Base-by-base conservation (phyloP, 257 asterid genomes). In the Solanum appendiculatum region DNA sequence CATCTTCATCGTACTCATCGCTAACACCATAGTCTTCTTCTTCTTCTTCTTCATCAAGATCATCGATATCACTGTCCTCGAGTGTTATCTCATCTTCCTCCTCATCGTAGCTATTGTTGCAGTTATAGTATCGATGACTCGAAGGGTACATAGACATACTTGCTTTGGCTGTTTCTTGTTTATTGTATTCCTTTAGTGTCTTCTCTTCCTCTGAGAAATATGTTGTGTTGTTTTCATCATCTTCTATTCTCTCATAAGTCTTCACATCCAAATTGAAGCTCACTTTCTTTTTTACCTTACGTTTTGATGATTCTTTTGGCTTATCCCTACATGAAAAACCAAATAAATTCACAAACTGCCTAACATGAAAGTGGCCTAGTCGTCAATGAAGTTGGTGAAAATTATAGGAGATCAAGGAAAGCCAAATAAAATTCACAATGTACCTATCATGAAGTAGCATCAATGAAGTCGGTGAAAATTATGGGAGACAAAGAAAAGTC, bases 211-310 rank as follows among this genome's bases (percentile, higher is more conserved):
- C 93, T 2, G 90, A 88, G 33, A 89, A 86, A 85, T 86, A 86
- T 31, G 37, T 8, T 86, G 68, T 42, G 18, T 82, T 87, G 42
- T 88, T 89, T 54, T 91, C 95, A 84, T 92, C 93, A 0, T 88
- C 86, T 5, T 87, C 86, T 29, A 94, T 66, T 56, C 96, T 96
- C 87, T 94, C 98, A 78, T 94, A 95, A 9, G 94, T 91, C 92
- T 88, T 90, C 25, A 94, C 94, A 84, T 95, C 91, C 87, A 94
- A 88, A 91, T 94, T 93, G 89, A 95, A 95, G 83, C 93, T 92
- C 86, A 95, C 98, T 90, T 93, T 94, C 93, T 94, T 94, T 85
- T 91, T 95, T 6, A 91, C 86, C 69, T 93, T 95, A 69, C 40
- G 63, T 69, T 80, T 68, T 29, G 91, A 48, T 1, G 93, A 86